Conservation (phyloP, 2,329 filamentous ascomycete genomes). For the Diaporthe citri region DNA sequence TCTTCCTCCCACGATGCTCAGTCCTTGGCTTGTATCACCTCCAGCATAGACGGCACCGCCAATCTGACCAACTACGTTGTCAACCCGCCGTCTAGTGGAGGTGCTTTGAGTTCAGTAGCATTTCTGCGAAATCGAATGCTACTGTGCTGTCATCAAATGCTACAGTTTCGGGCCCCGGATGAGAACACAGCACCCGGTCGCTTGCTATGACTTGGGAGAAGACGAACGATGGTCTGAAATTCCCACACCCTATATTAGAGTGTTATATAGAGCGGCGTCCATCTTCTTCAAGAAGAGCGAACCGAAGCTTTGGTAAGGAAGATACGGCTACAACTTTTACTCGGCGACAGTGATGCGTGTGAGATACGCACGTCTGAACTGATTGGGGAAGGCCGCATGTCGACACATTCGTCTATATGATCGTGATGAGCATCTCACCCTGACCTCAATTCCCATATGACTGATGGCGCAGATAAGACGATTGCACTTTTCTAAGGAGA, state of each 20-base stretch:
- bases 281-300: neutral
- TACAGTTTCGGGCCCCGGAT: neutral
- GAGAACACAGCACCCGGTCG: neutral
- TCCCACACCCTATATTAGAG: neutral
- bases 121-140: neutral
- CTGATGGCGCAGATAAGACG: neutral
- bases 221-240: neutral
- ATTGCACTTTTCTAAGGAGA: neutral
- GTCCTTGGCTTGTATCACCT: neutral
- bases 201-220: neutral
- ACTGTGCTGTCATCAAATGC: neutral
- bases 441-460: neutral
- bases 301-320: too few relatives aligned
- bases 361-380: neutral
- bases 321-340: neutral
- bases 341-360: neutral
- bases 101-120: neutral
- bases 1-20: neutral
- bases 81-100: too few relatives aligned
- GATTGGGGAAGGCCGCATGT: neutral
- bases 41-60: too few relatives aligned
- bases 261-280: neutral
- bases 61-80: too few relatives aligned
- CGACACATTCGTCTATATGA: neutral
- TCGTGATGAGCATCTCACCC: neutral